Base-by-base conservation (phyloP, 2,329 filamentous ascomycete genomes). In the Lecanicillium sp. region DNA sequence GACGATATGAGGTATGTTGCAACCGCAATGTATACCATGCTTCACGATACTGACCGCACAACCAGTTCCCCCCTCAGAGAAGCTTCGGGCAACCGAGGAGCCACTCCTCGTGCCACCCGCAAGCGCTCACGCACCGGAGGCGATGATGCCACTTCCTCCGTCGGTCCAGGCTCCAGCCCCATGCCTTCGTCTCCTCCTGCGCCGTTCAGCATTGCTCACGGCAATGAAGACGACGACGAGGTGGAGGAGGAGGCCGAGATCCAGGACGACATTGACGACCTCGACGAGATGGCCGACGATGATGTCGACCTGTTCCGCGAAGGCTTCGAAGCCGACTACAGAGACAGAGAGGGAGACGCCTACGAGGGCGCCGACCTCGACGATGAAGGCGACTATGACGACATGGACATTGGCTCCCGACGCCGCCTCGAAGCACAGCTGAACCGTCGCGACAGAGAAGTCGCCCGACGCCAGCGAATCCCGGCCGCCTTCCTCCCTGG, bases 241-340 rank as follows among this genome's bases (percentile, higher is more conserved):
- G 74, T 82, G 29, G 72, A 87, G 40, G 79, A 84, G 36, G 81
- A 87, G 36, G 73, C 76, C 36, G 81, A 87, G 54, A 69, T 81
- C 33, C 80, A 87, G 48, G 80, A 82, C 47, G 81, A 83, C 48
- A 69, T 81, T 14, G 84, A 87, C 39, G 83, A 92, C 41, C 72
- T 89, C 31, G 87, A 92, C 50, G 84, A 89, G 55, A 78, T 79
- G 68, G 83, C 86, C 9, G 87, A 89, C 53, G 86, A 89, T 39
- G 82, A 85, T 41, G 77, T 92, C 44, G 84, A 89, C 53, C 69
- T 86, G 28, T 90, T 90, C 56, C 80, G 76, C 30, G 77, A 84
- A 45, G 81, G 82, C 19, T 84, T 82, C 49, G 79, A 84, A 54
- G 73, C 72, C 36, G 85, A 89, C 52, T 87, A 87, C 60, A 68